These are phyloP conservation scores for Silene vulgaris DNA, from an alignment of 179 eudicot genomes.

Conservation along the genomic window DNA sequence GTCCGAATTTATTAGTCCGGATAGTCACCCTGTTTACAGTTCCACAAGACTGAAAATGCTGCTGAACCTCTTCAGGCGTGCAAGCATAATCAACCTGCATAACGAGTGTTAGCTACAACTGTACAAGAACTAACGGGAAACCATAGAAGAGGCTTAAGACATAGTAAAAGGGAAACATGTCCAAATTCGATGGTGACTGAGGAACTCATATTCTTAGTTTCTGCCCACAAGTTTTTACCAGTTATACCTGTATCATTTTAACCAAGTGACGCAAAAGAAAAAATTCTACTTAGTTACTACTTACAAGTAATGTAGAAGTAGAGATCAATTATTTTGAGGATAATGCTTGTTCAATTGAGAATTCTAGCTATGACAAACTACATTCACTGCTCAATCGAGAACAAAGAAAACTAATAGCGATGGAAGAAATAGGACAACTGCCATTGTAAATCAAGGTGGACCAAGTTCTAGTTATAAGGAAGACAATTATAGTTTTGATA, in stretches of 20 bases:
- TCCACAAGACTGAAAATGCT: slow-evolving; percentile 60
- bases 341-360: too few species aligned
- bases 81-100: slow-evolving; percentile 62
- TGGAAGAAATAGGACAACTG: too few species aligned
- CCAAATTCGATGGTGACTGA: neutral
- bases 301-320: too few species aligned
- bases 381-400: too few species aligned
- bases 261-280: too few species aligned
- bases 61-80: slow-evolving; percentile 65
- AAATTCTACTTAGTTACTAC: too few species aligned
- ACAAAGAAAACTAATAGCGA: too few species aligned
- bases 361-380: too few species aligned
- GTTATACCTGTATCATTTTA: neutral
- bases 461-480: too few species aligned
- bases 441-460: too few species aligned
- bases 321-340: too few species aligned
- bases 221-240: neutral
- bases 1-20: slow-evolving; percentile 52
- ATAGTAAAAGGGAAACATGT: slow-evolving; percentile 1
- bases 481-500: too few species aligned
- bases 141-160: slow-evolving; percentile 12
- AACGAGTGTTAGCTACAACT: neutral
- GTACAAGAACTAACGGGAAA: neutral
- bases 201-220: neutral
- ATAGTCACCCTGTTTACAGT: slow-evolving; percentile 60